phyloP scores from a whole-genome alignment of 345 rosid genomes.

The Dimocarpus longan region DNA sequence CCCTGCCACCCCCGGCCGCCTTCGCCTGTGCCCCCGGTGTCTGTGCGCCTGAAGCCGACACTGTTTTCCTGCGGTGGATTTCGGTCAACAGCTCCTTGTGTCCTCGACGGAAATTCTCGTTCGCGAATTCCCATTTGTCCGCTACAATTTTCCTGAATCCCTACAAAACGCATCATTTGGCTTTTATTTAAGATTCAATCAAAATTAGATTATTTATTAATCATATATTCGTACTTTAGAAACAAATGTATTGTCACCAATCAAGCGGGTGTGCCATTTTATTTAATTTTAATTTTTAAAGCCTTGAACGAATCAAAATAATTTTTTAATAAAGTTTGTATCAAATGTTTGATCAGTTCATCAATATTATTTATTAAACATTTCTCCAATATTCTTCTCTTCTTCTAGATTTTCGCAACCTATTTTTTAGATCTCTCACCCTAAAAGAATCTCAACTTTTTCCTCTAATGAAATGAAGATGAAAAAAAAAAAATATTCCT shows the following conservation, averaged over 20 bases:
- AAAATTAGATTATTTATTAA: too few relatives aligned
- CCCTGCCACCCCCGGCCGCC: slow-evolving; percentile 20
- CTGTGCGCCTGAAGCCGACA: slow-evolving; percentile 19
- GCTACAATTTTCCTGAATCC: slow-evolving; percentile 79
- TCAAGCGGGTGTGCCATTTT: too few relatives aligned
- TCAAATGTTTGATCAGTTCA: not conserved
- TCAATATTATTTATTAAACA: too few relatives aligned
- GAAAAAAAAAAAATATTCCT: too few relatives aligned
- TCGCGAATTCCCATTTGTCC: slow-evolving; percentile 87
- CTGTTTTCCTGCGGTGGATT: slow-evolving; percentile 67
- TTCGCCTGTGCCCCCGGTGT: slow-evolving; percentile 21
- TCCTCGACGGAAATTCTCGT: slow-evolving; percentile 67
- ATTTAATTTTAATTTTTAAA: not conserved
- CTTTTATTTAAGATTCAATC: not conserved
- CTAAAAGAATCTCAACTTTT: too few relatives aligned
- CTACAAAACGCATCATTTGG: slow-evolving; percentile 27
- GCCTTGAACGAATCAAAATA: not conserved
- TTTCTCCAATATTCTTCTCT: too few relatives aligned
- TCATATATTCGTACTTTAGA: too few relatives aligned
- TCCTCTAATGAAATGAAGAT: too few relatives aligned
- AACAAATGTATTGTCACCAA: too few relatives aligned
- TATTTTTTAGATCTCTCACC: too few relatives aligned
- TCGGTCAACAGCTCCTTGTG: slow-evolving; percentile 51
- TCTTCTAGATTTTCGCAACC: too few relatives aligned
- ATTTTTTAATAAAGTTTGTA: too few relatives aligned